Conservation (phyloP, 2,329 filamentous ascomycete species). For the Pseudogymnoascus sp. region DNA sequence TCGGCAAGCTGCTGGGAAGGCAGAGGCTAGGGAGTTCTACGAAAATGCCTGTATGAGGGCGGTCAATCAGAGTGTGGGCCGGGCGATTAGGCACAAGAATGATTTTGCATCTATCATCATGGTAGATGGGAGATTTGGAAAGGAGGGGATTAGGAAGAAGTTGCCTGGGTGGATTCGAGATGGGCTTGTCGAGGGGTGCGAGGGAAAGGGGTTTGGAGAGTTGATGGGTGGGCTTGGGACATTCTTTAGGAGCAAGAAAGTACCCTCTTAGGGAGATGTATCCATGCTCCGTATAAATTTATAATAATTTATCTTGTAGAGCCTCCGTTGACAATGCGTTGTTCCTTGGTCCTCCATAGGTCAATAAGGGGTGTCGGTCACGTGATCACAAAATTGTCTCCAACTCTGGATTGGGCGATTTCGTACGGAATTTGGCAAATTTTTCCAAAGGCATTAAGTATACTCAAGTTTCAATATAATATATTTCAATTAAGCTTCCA, state of each 20-base stretch:
- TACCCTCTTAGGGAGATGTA: neutral
- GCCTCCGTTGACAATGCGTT: neutral
- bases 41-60: constrained; percentile 95
- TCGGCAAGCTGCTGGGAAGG: constrained; percentile 34
- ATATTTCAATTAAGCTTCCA: neutral
- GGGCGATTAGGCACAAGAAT: constrained; percentile 77
- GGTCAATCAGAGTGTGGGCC: constrained; percentile 92
- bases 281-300: neutral
- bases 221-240: constrained; percentile 49
- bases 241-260: constrained; percentile 50
- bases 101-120: constrained; percentile 91
- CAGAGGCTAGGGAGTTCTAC: constrained; percentile 69
- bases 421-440: neutral
- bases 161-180: constrained; percentile 82
- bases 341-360: too few relatives aligned
- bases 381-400: too few relatives aligned
- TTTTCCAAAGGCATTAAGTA: neutral
- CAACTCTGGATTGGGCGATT: neutral
- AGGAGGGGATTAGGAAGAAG: constrained; percentile 64
- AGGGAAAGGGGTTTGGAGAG: constrained; percentile 44
- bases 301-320: neutral
- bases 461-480: neutral
- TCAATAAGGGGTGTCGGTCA: too few relatives aligned
- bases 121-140: constrained; percentile 72
- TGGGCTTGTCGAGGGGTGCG: constrained; percentile 48